Evolutionary conservation across 768 basidiomycete species (phyloP).

Genomic region (Chalciporus sphaerocephalus): DNA sequence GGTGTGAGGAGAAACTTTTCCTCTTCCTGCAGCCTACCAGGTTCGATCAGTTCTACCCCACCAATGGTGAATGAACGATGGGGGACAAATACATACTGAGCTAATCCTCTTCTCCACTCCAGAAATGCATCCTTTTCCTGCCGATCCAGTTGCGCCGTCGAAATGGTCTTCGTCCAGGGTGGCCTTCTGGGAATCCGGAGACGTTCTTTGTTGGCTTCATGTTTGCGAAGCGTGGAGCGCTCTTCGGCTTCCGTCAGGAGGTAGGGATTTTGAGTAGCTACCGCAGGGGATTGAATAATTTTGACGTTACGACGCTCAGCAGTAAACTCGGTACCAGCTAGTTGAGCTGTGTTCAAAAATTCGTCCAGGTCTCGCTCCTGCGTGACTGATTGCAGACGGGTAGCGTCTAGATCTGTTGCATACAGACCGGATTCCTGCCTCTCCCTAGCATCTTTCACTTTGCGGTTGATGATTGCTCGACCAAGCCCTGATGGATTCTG

Average conservation of each 20-base stretch:
- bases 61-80: not conserved
- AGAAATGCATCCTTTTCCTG: conserved; percentile 89
- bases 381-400: conserved; percentile 83
- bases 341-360: conserved; percentile 89
- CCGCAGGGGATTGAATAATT: conserved; percentile 56
- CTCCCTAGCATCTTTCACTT: conserved; percentile 42
- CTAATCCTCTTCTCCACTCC: conserved; percentile 88
- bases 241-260: conserved; percentile 83
- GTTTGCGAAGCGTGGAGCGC: conserved; percentile 64
- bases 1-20: conserved; percentile 89
- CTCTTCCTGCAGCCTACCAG: conserved; percentile 72
- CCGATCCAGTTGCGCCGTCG: conserved; percentile 71
- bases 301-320: conserved; percentile 84
- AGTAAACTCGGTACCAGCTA: conserved; percentile 94
- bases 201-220: conserved; percentile 65
- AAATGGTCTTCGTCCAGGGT: conserved; percentile 81
- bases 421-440: conserved; percentile 60
- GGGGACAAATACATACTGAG: conserved; percentile 58
- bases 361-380: conserved; percentile 95
- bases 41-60: not conserved
- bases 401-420: conserved; percentile 66
- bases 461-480: conserved; percentile 90
- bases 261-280: conserved; percentile 71
- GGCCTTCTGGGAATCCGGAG: conserved; percentile 89
- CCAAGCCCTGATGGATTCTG: conserved; percentile 81